Percentiles rank a stretch among this genome's conserved stretches.
phyloP scores from a whole-genome alignment of 208 protist species.

The Herpetomonas samuelpessoai region DNA sequence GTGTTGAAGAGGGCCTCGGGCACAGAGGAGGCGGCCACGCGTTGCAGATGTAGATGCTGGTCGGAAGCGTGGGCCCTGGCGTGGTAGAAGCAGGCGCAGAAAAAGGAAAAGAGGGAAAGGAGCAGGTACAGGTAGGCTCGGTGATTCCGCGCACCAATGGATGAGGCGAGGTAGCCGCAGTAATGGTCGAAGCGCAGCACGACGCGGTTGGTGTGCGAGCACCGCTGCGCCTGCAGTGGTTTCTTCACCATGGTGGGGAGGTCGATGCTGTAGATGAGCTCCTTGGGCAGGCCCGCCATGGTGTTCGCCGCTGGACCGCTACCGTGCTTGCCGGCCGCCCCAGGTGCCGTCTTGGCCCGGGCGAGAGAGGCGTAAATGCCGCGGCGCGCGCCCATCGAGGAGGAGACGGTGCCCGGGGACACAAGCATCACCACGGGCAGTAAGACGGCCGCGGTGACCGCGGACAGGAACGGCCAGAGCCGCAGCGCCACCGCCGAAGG shows the following conservation, averaged over 20 bases:
- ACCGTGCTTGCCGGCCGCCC: not conserved
- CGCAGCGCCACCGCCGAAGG: too few relatives aligned
- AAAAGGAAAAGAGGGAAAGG: constrained; percentile 22
- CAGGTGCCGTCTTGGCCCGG: not conserved
- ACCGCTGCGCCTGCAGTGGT: constrained; percentile 80
- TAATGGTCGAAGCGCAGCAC: constrained; percentile 84
- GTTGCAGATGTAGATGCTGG: not conserved
- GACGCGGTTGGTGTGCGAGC: constrained; percentile 38
- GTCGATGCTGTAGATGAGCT: constrained; percentile 45
- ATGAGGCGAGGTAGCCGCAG: constrained; percentile 52
- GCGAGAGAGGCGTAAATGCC: constrained; percentile 56
- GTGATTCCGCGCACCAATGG: constrained; percentile 80
- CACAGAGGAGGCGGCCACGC: not conserved
- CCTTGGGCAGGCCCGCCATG: constrained; percentile 14
- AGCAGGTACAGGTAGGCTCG: constrained; percentile 42
- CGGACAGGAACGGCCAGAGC: constrained; percentile 26
- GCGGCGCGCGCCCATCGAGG: constrained; percentile 40
- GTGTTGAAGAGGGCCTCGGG: constrained; percentile 12
- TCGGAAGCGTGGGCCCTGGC: constrained; percentile 13
- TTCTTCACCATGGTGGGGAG: constrained; percentile 62
- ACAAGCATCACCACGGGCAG: constrained; percentile 16
- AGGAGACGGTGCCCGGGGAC: constrained; percentile 33
- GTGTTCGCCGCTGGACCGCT: not conserved
- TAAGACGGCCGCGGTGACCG: constrained; percentile 14
- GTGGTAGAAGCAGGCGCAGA: constrained; percentile 33